Base-by-base conservation (phyloP, 1,284 basidiomycete genomes). In the Acaromyces ingoldii region DNA sequence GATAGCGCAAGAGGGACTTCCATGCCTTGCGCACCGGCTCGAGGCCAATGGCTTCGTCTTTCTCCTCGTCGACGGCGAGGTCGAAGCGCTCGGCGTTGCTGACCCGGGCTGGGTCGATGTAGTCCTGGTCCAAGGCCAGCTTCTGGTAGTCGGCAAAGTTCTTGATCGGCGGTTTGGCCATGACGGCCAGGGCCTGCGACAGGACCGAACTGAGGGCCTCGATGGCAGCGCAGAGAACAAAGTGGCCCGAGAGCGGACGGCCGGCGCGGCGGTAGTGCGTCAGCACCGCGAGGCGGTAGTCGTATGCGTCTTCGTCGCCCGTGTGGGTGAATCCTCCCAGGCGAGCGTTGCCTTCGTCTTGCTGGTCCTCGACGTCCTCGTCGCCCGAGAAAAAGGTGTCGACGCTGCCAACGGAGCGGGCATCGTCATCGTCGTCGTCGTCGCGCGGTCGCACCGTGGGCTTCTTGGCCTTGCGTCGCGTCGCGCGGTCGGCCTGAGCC, bases 181-280 rank as follows among this genome's bases (percentile, higher is more conserved):
- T 74, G n/a, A 81, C 79, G 6, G 80, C 80, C 40, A 91, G 77
- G 1, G 82, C 82, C 72, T 91, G 89, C 0, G 89, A 85, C 13
- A 91, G 80, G 15, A 88, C 80, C 1, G 87, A 89, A 83, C 87
- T 89, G 64, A 88, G 83, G 25, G 84, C 84, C 72, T 91, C 89
- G 67, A 90, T 82, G 26, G 87, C 83, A 65, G 87, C 89, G 76
- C 89, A 89, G 6, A 89, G 83, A 50, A 88, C 82, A 68, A 92
- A 90, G 72, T 90, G 89, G 15, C 89, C 89, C 46, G 86, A 89
- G 19, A 92, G 79, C 11, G 89, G 89, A 9, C 86, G 81, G 19
- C 85, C 86, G 44, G 82, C 81, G 15, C 81, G 79, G 21, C 87
- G 81, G 72, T 93, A 93, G 31, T 87, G 83, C 15, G 85, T 80